A percentile compares a stretch with the other conserved stretches of the same genome.
phyloP scores from a whole-genome alignment of 495 filamentous ascomycete genomes.

The Penicillium pancosmium region DNA sequence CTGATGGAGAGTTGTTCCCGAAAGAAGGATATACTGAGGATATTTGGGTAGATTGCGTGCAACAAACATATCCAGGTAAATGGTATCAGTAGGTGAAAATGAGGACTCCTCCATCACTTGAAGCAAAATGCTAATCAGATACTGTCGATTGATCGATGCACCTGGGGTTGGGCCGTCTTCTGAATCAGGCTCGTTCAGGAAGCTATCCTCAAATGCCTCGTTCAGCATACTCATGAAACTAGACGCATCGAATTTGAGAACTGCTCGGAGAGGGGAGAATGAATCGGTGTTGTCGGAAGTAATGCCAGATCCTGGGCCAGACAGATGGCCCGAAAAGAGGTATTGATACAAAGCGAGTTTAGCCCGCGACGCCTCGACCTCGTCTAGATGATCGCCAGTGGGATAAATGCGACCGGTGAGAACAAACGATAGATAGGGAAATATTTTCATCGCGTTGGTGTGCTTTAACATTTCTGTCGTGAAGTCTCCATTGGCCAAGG shows the following conservation, averaged over 20 bases:
- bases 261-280: conserved; percentile 80
- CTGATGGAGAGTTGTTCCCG: conserved; percentile 79
- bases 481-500: conserved; percentile 39
- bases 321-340: conserved; percentile 77
- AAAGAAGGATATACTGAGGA: conserved; percentile 89
- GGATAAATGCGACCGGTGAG: conserved; percentile 91
- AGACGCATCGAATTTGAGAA: conserved; percentile 84
- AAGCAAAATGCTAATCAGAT: conserved; percentile 83
- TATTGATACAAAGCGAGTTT: conserved; percentile 91
- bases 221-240: conserved; percentile 96
- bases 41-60: conserved; percentile 96
- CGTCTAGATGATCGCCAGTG: conserved; percentile 71
- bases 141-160: conserved; percentile 83
- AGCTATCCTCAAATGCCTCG: conserved; percentile 95
- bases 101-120: conserved; percentile 78
- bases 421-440: conserved; percentile 92
- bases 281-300: conserved; percentile 65
- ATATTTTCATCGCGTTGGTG: conserved; percentile 82
- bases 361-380: conserved; percentile 68
- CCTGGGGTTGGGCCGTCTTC: conserved; percentile 45
- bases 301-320: conserved; percentile 58
- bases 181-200: conserved; percentile 70
- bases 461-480: conserved; percentile 38
- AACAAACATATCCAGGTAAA: conserved; percentile 98
- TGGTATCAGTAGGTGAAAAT: conserved; percentile 78